These are phyloP conservation scores for Metrosideros polymorpha DNA, from an alignment of 441 rosid genomes.

Conservation along the genomic window DNA sequence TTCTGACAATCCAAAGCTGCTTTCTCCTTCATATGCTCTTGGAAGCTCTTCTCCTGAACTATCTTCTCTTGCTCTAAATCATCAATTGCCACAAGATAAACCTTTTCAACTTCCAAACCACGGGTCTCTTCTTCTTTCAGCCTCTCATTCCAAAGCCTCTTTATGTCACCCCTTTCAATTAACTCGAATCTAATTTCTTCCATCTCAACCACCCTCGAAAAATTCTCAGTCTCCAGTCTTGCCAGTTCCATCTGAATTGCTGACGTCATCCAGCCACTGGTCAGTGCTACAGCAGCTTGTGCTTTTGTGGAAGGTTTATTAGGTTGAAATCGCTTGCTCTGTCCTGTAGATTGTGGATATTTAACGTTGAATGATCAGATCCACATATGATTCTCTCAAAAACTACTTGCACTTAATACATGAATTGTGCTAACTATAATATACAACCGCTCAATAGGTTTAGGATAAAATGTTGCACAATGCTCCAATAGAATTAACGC, in stretches of 20 bases:
- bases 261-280: conserved; percentile 62
- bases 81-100: conserved; percentile 18
- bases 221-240: conserved; percentile 54
- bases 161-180: conserved; percentile 62
- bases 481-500: neutral
- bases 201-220: conserved; percentile 39
- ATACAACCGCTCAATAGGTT: neutral
- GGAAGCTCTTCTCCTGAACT: conserved; percentile 31
- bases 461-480: neutral
- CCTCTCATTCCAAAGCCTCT: conserved; percentile 54
- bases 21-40: conserved; percentile 56
- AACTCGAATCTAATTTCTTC: conserved; percentile 59
- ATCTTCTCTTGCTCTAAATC: conserved; percentile 55
- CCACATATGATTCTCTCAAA: neutral
- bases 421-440: neutral
- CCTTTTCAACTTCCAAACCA: conserved; percentile 41
- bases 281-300: conserved; percentile 76
- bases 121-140: conserved; percentile 41
- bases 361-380: neutral
- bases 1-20: conserved; percentile 77
- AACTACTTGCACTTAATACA: neutral
- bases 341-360: conserved; percentile 35
- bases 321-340: conserved; percentile 75
- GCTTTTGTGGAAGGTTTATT: conserved; percentile 75
- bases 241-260: conserved; percentile 50